A percentile compares a stretch with the other conserved stretches of the same genome.
Evolutionary conservation across 306 rosid genomes (phyloP).

Genomic region (Trifolium repens): DNA sequence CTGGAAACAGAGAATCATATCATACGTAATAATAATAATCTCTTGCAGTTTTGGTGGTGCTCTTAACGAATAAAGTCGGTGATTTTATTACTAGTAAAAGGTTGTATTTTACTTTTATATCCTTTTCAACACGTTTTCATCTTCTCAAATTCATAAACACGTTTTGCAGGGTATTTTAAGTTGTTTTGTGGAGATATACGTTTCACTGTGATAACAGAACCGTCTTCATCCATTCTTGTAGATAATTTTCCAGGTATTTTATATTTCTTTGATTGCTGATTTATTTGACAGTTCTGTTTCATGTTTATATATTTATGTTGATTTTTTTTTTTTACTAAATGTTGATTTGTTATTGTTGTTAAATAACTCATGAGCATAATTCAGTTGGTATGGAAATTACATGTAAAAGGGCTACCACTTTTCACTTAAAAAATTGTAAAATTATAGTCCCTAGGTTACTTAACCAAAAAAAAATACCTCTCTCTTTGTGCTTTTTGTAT

Average conservation of each 20-base stretch:
- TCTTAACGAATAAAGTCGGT: neutral
- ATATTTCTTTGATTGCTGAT: slow-evolving; percentile 13
- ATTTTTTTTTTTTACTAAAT: neutral
- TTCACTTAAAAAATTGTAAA: too few species aligned
- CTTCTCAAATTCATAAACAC: too few species aligned
- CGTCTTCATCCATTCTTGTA: slow-evolving; percentile 21
- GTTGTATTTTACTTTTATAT: too few species aligned
- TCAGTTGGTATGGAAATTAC: too few species aligned
- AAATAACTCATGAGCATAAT: too few species aligned
- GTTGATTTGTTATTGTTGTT: neutral
- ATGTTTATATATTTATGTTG: neutral
- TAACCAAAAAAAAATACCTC: too few species aligned
- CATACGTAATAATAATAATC: too few species aligned
- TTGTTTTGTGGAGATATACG: slow-evolving; percentile 50
- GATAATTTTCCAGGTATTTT: slow-evolving; percentile 43
- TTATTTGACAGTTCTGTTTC: slow-evolving; percentile 9
- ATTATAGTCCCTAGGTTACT: too few species aligned
- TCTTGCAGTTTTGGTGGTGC: too few species aligned
- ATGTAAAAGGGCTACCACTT: too few species aligned
- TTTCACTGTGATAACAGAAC: slow-evolving; percentile 47
- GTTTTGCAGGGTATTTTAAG: slow-evolving; percentile 42
- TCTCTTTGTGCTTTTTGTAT: too few species aligned
- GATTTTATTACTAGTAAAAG: neutral
- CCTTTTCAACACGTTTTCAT: neutral
- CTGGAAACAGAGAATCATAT: too few species aligned